A percentile compares a stretch with the other conserved stretches of the same genome.
Evolutionary conservation across 2,329 filamentous ascomycete species (phyloP).

Genomic region (Grosmannia clavigera): DNA sequence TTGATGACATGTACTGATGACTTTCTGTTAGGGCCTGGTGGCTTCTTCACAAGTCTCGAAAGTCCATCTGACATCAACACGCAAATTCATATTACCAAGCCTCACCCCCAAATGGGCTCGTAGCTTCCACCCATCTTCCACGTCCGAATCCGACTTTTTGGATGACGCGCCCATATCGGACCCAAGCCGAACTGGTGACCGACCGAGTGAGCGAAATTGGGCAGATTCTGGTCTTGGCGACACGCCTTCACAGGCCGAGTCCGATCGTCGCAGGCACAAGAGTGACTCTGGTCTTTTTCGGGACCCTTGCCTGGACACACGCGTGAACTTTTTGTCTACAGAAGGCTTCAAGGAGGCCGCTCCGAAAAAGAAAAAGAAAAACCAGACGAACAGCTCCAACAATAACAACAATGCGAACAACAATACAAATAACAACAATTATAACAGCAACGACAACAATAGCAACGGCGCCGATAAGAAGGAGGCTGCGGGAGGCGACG

Average conservation of each 20-base stretch:
- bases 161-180: constrained; percentile 11
- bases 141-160: constrained; percentile 7
- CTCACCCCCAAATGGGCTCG: constrained; percentile 17
- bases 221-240: background rate
- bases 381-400: constrained; percentile 22
- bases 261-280: background rate
- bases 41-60: background rate
- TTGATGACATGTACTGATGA: background rate
- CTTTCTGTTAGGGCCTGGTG: constrained; percentile 1
- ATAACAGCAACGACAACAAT: constrained; percentile 16
- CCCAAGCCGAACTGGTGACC: constrained; percentile 11
- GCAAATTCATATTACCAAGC: constrained; percentile 15
- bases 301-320: constrained; percentile 31
- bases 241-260: background rate
- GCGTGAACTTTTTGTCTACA: constrained; percentile 45
- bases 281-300: constrained; percentile 26
- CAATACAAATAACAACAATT: constrained; percentile 30
- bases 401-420: constrained; percentile 31
- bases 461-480: constrained; percentile 23
- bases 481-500: constrained; percentile 16
- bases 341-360: constrained; percentile 41
- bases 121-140: background rate
- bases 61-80: background rate
- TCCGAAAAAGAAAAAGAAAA: constrained; percentile 44
- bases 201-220: constrained; percentile 4